Conservation (phyloP, 768 basidiomycete species). For the Tremella fuciformis region DNA sequence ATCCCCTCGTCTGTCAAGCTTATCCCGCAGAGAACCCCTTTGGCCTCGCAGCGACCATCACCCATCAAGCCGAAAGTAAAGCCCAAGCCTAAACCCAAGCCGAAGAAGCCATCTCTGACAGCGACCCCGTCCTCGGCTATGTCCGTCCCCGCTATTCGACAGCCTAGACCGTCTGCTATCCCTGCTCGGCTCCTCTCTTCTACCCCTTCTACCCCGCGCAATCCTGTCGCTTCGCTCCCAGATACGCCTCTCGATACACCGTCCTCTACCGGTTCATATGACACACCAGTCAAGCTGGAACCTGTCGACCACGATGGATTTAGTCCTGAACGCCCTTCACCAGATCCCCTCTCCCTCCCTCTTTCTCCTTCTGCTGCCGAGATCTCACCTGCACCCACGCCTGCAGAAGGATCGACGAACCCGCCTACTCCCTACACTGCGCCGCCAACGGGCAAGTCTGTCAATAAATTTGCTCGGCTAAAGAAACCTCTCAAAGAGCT, state of each 20-base stretch:
- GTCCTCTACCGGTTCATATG: neutral
- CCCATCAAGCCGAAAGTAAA: conserved; percentile 13
- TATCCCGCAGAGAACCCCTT: conserved; percentile 2
- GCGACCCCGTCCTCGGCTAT: conserved; percentile 8
- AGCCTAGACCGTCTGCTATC: neutral
- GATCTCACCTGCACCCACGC: neutral
- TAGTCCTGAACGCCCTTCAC: neutral
- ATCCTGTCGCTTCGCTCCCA: neutral
- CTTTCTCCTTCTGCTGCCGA: neutral
- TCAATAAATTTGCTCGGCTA: conserved; percentile 54
- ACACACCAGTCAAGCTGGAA: conserved; percentile 2
- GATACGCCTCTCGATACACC: neutral
- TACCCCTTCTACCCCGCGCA: conserved; percentile 1
- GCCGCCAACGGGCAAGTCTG: neutral
- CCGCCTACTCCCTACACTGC: neutral
- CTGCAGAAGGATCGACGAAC: neutral
- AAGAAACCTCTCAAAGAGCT: conserved; percentile 46
- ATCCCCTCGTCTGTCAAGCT: conserved; percentile 3
- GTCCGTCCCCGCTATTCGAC: neutral
- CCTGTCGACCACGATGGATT: neutral
- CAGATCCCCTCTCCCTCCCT: neutral
- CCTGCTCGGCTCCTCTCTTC: neutral
- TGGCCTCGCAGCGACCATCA: neutral
- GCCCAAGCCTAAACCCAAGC: conserved; percentile 3
- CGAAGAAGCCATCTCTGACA: neutral